Conservation (phyloP, 1,139 yeast genomes). For the Pneumocystis wakefieldiae region DNA sequence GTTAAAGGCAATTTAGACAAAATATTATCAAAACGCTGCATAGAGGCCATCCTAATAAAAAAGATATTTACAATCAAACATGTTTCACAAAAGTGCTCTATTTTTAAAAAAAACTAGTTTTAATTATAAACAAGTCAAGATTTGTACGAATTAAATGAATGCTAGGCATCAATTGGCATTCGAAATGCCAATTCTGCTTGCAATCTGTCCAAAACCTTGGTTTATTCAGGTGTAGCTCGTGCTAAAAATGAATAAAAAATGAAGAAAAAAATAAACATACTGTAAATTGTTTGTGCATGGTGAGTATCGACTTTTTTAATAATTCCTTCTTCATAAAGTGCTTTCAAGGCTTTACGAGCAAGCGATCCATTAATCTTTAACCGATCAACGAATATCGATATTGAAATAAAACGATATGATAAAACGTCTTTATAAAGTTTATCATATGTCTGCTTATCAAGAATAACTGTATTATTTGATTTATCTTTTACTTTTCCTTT, state of each 20-base stretch:
- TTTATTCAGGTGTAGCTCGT: neutral
- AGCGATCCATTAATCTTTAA: constrained; percentile 97
- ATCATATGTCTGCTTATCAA: constrained; percentile 98
- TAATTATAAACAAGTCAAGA: too few species aligned
- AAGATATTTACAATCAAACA: too few species aligned
- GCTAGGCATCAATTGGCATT: too few species aligned
- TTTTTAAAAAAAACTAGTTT: too few species aligned
- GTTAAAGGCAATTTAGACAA: too few species aligned
- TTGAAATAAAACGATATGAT: constrained; percentile 95
- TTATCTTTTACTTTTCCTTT: constrained; percentile 99
- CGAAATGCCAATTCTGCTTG: too few species aligned
- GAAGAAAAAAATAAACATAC: neutral
- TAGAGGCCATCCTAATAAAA: too few species aligned
- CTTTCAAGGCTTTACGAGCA: constrained; percentile 95
- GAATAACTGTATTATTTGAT: constrained; percentile 86
- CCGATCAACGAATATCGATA: constrained; percentile 97
- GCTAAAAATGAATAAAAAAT: neutral
- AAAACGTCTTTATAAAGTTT: constrained; percentile 98
- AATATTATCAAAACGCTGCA: too few species aligned
- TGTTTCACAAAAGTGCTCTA: too few species aligned
- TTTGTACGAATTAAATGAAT: too few species aligned
- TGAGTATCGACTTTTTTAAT: constrained; percentile 89
- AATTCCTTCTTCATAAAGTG: constrained; percentile 88
- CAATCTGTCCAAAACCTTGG: too few species aligned
- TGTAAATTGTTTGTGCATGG: constrained; percentile 94